phyloP scores from a whole-genome alignment of 148 eudicot species.

The Bassia scoparia region DNA sequence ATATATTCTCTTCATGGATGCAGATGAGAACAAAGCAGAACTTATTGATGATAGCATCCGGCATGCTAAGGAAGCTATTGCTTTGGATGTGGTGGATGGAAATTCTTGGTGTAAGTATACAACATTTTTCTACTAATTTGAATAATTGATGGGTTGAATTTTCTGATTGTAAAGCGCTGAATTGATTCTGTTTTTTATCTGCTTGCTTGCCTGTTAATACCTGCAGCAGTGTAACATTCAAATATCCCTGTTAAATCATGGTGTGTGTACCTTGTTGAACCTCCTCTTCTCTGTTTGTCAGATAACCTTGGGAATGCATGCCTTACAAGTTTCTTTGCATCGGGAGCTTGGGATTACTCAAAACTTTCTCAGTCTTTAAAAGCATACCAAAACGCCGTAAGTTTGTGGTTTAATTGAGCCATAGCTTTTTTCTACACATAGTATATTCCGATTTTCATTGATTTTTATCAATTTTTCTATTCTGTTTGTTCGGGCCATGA shows the following conservation, averaged over 20 bases:
- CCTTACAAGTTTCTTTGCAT: conserved; percentile 83
- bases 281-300: conserved; percentile 30
- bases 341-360: conserved; percentile 80
- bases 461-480: neutral
- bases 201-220: neutral
- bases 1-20: conserved; percentile 19
- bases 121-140: neutral
- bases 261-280: conserved; percentile 2
- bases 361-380: conserved; percentile 76
- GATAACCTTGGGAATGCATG: conserved; percentile 96
- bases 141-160: neutral
- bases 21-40: conserved; percentile 71
- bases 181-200: neutral
- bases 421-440: neutral
- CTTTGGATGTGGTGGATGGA: conserved; percentile 87
- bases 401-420: conserved; percentile 29
- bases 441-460: neutral
- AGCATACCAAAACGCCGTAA: conserved; percentile 93
- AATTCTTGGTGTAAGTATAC: conserved; percentile 89
- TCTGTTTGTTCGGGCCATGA: no score
- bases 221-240: neutral
- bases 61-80: conserved; percentile 86
- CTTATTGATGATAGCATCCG: conserved; percentile 74
- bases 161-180: neutral
- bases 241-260: neutral